Conservation (phyloP, 768 basidiomycete genomes). For the Trametes punicea region DNA sequence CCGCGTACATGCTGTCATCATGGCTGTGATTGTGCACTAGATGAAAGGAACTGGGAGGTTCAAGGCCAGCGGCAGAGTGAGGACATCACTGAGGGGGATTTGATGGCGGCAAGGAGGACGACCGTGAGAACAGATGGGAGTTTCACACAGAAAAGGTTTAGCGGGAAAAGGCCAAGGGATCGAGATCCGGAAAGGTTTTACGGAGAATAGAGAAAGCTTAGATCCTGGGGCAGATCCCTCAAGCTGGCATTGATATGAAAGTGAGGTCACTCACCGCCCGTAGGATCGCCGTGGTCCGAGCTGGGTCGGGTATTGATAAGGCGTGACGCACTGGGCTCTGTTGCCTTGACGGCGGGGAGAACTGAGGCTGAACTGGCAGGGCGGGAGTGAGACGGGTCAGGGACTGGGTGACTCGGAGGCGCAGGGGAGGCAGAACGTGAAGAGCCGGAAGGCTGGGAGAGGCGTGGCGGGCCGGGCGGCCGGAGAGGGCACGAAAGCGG, state of each 20-base stretch:
- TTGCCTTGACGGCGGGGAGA: neutral
- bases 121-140: conserved; percentile 1
- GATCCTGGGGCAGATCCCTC: conserved; percentile 15
- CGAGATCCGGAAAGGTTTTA: conserved; percentile 12
- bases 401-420: neutral
- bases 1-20: conserved; percentile 9
- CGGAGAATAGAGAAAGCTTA: conserved; percentile 3
- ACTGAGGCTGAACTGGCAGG: neutral
- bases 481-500: neutral
- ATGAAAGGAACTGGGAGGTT: neutral
- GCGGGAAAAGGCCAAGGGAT: conserved; percentile 8
- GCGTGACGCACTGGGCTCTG: neutral
- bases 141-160: conserved; percentile 9
- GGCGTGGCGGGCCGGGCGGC: conserved; percentile 11
- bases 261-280: neutral
- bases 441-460: neutral
- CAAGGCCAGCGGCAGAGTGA: neutral
- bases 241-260: neutral
- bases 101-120: conserved; percentile 4
- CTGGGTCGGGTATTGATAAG: neutral
- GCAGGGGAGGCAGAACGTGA: neutral
- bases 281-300: neutral
- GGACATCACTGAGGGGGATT: neutral
- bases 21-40: conserved; percentile 1
- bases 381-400: neutral